phyloP scores from a whole-genome alignment of 2,329 filamentous ascomycete species.

The Celoporthe dispersa region DNA sequence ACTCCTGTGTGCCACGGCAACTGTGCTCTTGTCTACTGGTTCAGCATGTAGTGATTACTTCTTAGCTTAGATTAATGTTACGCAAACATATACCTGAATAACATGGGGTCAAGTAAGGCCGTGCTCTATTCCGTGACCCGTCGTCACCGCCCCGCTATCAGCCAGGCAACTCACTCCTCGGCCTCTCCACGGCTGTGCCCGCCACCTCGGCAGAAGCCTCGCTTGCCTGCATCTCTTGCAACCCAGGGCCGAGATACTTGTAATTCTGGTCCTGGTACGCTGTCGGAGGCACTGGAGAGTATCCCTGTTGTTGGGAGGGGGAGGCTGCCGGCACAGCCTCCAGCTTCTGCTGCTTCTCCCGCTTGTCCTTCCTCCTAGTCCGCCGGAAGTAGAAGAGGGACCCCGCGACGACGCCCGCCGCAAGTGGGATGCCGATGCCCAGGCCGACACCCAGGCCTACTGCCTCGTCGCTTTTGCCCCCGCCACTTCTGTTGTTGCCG shows the following conservation, averaged over 20 bases:
- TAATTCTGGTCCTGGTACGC: not conserved
- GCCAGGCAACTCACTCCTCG: not conserved
- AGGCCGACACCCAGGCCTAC: conserved; percentile 10
- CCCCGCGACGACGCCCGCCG: not conserved
- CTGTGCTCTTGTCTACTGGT: not conserved
- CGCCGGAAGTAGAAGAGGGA: not conserved
- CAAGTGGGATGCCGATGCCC: conserved; percentile 6
- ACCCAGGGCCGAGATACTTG: not conserved
- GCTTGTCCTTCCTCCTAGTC: conserved; percentile 8
- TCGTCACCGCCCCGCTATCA: not conserved
- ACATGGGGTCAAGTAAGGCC: not conserved
- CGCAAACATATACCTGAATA: not conserved
- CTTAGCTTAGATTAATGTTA: not conserved
- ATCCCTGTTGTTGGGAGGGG: not conserved
- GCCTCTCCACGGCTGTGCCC: not conserved
- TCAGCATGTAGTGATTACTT: not conserved
- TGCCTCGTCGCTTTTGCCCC: not conserved
- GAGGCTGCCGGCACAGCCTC: not conserved
- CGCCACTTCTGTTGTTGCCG: not conserved
- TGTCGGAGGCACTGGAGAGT: not conserved
- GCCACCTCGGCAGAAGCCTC: not conserved
- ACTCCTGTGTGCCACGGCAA: not conserved
- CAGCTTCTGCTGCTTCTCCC: not conserved
- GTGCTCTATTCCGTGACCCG: not conserved
- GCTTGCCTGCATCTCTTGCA: not conserved